Base-by-base conservation (phyloP, 2,329 filamentous ascomycete genomes). In the Fusarium palustre region DNA sequence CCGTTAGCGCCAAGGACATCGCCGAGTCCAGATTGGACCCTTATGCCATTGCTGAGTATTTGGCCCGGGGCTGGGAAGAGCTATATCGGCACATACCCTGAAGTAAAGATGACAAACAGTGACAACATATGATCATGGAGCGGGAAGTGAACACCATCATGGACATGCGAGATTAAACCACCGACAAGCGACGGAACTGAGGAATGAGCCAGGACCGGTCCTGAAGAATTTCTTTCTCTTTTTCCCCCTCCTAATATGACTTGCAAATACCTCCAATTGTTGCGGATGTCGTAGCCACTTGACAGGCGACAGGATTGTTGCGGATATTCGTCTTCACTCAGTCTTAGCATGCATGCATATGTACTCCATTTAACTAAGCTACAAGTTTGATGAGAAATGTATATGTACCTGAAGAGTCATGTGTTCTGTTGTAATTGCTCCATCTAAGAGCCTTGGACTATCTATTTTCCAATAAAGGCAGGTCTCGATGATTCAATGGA, bases 141-240 rank as follows among this genome's bases (percentile, higher is more conserved):
- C 42, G 20, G 55, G 45, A 52, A 36, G 45, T 45, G 47, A 50
- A 55, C 39, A 64, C 43, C 24, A 34, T 57, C 58, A 36, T 62
- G 54, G 56, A 58, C 11, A 11, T 45, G 43, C 53, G 59, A 71
- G 33, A 73, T 74, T 73, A 46, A 59, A 34, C 54, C 49, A 34
- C 42, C 45, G 18, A 24, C 43, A 71, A 56, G 61, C 50, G 55
- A 57, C 59, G 33, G 58, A 53, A 42, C 67, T 64, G 45, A 65
- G 50, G 39, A 46, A 55, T 66, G 62, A 71, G 68, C 46, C 53
- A 53, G 39, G 39, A 43, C 33, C 15, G 58, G 43, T 33, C 57
- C 50, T 41, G 50, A 39, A 43, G 42, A 41, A 54, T 22, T 43
- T 43, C n/a, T 34, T 33, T 28, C 25, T 53, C 31, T 31, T 42